Percentiles rank a stretch among this genome's conserved stretches.
Conservation (phyloP, 208 protist species). For the Trypanosoma cruzi region DNA sequence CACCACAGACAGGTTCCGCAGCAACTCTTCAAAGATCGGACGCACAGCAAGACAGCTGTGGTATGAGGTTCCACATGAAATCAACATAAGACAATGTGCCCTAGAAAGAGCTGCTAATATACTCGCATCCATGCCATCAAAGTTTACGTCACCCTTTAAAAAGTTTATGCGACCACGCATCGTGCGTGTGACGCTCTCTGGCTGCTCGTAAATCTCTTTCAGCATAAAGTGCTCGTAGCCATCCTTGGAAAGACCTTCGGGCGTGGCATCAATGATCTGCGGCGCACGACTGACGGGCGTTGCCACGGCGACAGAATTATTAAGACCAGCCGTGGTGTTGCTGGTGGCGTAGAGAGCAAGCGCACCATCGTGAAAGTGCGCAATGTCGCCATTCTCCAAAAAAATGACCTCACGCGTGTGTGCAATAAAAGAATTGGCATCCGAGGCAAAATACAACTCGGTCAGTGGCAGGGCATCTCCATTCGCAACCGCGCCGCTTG, state of each 20-base stretch:
- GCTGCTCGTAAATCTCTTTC: conserved; percentile 98
- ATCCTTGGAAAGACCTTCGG: conserved; percentile 91
- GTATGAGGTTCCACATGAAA: conserved; percentile 95
- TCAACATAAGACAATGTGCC: conserved; percentile 88
- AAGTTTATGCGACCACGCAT: conserved; percentile 95
- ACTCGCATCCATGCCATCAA: conserved; percentile 86
- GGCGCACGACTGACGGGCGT: conserved; percentile 44
- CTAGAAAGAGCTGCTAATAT: conserved; percentile 46
- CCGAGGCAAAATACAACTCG: conserved; percentile 94
- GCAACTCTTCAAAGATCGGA: conserved; percentile 92
- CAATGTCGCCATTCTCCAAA: conserved; percentile 95
- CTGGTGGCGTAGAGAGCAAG: conserved; percentile 57
- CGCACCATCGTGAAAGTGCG: conserved; percentile 58
- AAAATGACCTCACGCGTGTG: conserved; percentile 94
- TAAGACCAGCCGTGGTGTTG: not conserved
- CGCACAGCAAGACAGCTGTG: conserved; percentile 91
- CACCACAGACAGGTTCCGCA: conserved; percentile 76
- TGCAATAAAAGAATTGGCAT: conserved; percentile 94
- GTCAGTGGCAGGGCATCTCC: conserved; percentile 19
- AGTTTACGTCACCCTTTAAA: conserved; percentile 45
- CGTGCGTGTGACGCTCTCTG: conserved; percentile 88
- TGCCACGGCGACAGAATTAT: not conserved
- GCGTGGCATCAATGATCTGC: conserved; percentile 75
- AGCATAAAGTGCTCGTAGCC: conserved; percentile 96
- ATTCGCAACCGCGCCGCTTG: conserved; percentile 19